Evolutionary conservation across 2,329 filamentous ascomycete species (phyloP), one percentile per base, ranked within the genome.

Genomic region (Scleromitrula shiraiana): DNA sequence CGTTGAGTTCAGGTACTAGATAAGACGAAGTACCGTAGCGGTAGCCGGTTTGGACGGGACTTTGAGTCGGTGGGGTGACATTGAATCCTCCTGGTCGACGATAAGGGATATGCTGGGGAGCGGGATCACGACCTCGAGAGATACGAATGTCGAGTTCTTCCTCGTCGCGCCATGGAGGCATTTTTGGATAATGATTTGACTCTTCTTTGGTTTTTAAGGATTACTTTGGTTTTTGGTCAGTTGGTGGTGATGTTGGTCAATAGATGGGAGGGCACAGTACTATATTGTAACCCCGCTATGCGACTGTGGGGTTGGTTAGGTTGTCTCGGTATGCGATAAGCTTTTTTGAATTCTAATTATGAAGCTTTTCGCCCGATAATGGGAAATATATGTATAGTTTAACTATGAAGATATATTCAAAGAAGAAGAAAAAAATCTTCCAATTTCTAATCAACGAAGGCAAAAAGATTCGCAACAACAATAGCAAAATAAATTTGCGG

Each of bases 61-160:
- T 46, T 39, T 45, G 41, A 41, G 17, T 66, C 59, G 17, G 75
- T 67, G 10, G 20, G 52, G 17, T 26, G 22, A 66, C 67, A 47
- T 66, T 63, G 22, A 67, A 69, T 9, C 35, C 35, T 8, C 17
- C 35, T 12, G 65, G 66, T 14, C 40, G 30, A 20, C 46, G 32
- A 27, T 39, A 41, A 15, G 39, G 29, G 41, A 46, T 52, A 49
- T 15, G 66, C 58, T 20, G 74, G 67, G 53, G 67, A 69, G 49
- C 67, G 64, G 24, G 54, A 49, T 39, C 43, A 12, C 56, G 52
- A 30, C 68, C 69, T 7, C 60, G 66, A 44, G 67, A 67, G 22
- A 51, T 46, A 37, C 65, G 73, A 55, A 79, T 68, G 56, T 80
- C 72, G 42, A 77, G 58, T 39, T 80, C 77, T 24, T 78, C 76